Evolutionary conservation across 2,329 filamentous ascomycete species (phyloP).

Genomic region (Lecanicillium sp.): DNA sequence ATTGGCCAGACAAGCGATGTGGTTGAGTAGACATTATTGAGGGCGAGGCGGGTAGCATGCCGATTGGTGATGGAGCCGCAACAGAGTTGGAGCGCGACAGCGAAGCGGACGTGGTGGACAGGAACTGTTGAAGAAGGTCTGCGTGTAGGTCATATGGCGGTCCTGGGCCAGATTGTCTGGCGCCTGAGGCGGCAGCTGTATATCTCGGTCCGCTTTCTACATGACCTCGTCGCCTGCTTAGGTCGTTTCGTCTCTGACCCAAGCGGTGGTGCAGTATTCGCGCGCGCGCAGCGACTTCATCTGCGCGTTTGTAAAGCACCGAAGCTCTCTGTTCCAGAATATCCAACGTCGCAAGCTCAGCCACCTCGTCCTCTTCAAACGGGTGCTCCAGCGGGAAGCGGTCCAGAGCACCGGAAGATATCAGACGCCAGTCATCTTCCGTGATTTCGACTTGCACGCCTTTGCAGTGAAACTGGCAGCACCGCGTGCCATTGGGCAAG

Average conservation of each 20-base stretch:
- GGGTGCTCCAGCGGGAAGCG: constrained; percentile 70
- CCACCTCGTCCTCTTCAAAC: constrained; percentile 77
- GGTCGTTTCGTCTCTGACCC: constrained; percentile 22
- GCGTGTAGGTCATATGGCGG: constrained; percentile 40
- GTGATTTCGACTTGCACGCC: constrained; percentile 76
- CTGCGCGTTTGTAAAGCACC: constrained; percentile 70
- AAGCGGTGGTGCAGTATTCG: constrained; percentile 75
- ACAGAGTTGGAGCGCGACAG: constrained; percentile 20
- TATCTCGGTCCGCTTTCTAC: constrained; percentile 22
- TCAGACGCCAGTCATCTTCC: constrained; percentile 80
- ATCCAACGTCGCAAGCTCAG: constrained; percentile 75
- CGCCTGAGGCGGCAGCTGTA: constrained; percentile 16
- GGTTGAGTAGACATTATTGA: constrained; percentile 15
- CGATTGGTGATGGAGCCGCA: constrained; percentile 16
- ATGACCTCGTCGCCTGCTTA: constrained; percentile 18
- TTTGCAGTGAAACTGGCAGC: constrained; percentile 76
- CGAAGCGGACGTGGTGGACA: constrained; percentile 13
- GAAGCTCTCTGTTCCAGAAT: constrained; percentile 73
- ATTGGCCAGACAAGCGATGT: constrained; percentile 9
- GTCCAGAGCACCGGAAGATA: constrained; percentile 74
- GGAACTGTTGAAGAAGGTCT: constrained; percentile 48
- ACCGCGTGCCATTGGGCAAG: constrained; percentile 57
- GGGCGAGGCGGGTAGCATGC: constrained; percentile 18
- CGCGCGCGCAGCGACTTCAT: constrained; percentile 55
- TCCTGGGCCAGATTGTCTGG: constrained; percentile 15